Conservation (phyloP, 768 basidiomycete species). For the Cystobasidium tubakii region DNA sequence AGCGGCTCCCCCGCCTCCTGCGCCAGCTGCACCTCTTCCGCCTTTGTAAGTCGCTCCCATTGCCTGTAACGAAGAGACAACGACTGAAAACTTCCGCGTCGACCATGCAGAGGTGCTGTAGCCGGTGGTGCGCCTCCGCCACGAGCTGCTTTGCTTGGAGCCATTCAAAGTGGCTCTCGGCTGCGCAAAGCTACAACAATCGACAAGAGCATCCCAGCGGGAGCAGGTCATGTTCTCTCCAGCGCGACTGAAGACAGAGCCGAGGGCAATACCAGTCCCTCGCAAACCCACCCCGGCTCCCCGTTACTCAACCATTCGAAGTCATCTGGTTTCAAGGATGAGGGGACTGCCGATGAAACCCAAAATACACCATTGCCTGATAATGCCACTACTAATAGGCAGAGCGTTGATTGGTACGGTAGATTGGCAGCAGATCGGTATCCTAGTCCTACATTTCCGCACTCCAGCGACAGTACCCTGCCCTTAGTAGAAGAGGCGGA, state of each 20-base stretch:
- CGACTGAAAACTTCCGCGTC: too few species aligned
- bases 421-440: conserved; percentile 68
- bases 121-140: conserved; percentile 45
- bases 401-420: conserved; percentile 87
- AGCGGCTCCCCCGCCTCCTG: conserved; percentile 16
- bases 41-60: not conserved
- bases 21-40: conserved; percentile 35
- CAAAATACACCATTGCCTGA: not conserved
- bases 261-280: conserved; percentile 58
- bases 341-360: too few species aligned
- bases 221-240: conserved; percentile 62
- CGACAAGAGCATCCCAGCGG: conserved; percentile 67
- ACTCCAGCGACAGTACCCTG: conserved; percentile 50
- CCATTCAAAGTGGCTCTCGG: conserved; percentile 69
- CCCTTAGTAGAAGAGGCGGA: conserved; percentile 52
- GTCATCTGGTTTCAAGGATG: not conserved
- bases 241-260: conserved; percentile 65
- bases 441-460: conserved; percentile 48
- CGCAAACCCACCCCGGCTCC: conserved; percentile 40
- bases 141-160: conserved; percentile 59
- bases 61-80: too few species aligned
- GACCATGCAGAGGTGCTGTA: conserved; percentile 3
- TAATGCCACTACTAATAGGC: conserved; percentile 54
- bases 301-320: not conserved
- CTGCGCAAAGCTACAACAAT: conserved; percentile 72